Percentiles rank a stretch among this genome's conserved stretches.
Conservation (phyloP, 495 filamentous ascomycete species). For the Penicillium verhagenii region DNA sequence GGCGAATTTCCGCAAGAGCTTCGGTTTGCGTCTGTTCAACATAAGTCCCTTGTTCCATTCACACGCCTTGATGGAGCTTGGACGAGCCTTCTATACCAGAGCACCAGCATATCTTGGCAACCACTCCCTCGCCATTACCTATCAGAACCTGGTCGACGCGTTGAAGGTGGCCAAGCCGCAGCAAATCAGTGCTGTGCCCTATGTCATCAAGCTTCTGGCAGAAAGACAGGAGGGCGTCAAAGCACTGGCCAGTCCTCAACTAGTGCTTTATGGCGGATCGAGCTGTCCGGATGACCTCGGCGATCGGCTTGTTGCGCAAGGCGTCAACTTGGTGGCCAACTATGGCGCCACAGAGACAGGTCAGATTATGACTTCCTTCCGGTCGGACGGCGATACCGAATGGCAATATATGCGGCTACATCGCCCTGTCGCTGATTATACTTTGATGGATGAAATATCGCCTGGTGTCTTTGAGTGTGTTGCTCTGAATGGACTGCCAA, state of each 20-base stretch:
- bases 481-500: constrained; percentile 58
- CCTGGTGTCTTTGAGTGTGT: constrained; percentile 60
- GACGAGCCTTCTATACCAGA: constrained; percentile 48
- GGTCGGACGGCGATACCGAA: constrained; percentile 49
- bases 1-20: constrained; percentile 34
- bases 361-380: constrained; percentile 55
- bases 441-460: constrained; percentile 55
- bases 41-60: constrained; percentile 56
- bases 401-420: constrained; percentile 64
- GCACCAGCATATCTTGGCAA: constrained; percentile 48
- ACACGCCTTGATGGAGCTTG: constrained; percentile 43
- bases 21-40: constrained; percentile 41
- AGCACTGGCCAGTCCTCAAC: constrained; percentile 40
- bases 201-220: constrained; percentile 52
- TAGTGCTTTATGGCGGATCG: constrained; percentile 53
- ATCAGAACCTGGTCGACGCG: constrained; percentile 46
- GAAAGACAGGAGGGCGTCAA: constrained; percentile 33
- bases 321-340: constrained; percentile 53
- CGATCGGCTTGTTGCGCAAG: constrained; percentile 51
- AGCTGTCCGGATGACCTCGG: constrained; percentile 57
- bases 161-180: constrained; percentile 45
- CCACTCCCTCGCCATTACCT: constrained; percentile 52
- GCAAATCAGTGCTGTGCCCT: constrained; percentile 56
- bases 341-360: constrained; percentile 56
- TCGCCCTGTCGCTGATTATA: constrained; percentile 29